Base-by-base conservation (phyloP, 495 filamentous ascomycete species). In the Aspergillus nidulans region DNA sequence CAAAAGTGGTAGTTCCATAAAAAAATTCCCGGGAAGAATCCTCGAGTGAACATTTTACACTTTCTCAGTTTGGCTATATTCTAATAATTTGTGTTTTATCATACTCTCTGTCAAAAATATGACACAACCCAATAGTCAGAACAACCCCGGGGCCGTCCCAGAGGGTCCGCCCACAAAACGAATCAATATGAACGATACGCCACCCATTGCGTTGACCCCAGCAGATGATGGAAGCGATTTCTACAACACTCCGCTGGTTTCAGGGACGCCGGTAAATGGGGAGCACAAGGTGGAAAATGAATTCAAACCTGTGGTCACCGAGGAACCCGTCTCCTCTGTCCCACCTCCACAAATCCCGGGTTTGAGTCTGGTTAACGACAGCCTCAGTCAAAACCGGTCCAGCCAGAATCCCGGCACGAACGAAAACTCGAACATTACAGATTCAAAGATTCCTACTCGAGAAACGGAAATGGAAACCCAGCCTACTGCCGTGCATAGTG, bases 151-250 rank as follows among this genome's bases (percentile, higher is more conserved):
- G 8, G 56, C 34, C 43, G 20, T 48, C 45, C 53, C 24, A 15
- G 68, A 69, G 20, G 65, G 51, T 15, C 59, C 63, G 53, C 60
- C 59, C 32, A 42, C 51, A 8, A 68, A 67, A 44, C 57, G 50
- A 21, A 55, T 67, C 42, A 56, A 57, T 54, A 60, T 57, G 49
- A 63, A 56, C 49, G 67, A 73, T 55, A 68, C 71, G 64, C 67
- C 70, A 64, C 67, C 68, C 46, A 42, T 67, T 55, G 60, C 68
- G 53, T 57, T 59, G 42, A 71, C 70, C 18, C 66, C 67, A 13
- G 58, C 53, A 18, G 74, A 75, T 49, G 63, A 66, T 63, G 71
- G 63, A 38, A 75, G 69, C 48, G 71, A 76, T 65, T 76, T 74
- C 50, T 75, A 75, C 60, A 72, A 74, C 49, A 74, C 72, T 23